These are phyloP conservation scores for Lomentospora prolificans DNA, from an alignment of 2,329 filamentous ascomycete species.

Conservation along the genomic window DNA sequence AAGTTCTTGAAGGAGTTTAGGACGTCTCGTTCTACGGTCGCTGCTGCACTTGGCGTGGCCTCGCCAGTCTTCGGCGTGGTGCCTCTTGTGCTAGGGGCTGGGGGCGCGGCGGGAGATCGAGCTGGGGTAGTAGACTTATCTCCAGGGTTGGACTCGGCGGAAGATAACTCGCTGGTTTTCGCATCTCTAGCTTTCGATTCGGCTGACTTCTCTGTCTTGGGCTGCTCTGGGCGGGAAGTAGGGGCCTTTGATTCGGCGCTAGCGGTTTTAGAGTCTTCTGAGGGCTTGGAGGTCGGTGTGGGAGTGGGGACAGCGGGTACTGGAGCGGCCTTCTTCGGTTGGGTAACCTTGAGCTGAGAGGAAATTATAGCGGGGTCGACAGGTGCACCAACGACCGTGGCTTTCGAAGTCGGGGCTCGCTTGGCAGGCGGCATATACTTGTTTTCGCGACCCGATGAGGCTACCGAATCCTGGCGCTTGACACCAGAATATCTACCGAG, in stretches of 20 bases:
- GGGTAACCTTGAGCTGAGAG: slow-evolving; percentile 54
- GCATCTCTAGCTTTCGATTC: slow-evolving; percentile 16
- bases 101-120: slow-evolving; percentile 14
- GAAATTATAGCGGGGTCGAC: slow-evolving; percentile 88
- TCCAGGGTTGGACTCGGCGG: slow-evolving; percentile 20
- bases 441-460: slow-evolving; percentile 46
- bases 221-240: slow-evolving; percentile 15
- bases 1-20: slow-evolving; percentile 55
- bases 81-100: slow-evolving; percentile 29
- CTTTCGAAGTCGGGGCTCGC: slow-evolving; percentile 64
- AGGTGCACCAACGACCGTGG: slow-evolving; percentile 66
- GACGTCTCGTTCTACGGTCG: slow-evolving; percentile 53
- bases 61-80: slow-evolving; percentile 30
- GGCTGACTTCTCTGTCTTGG: slow-evolving; percentile 12
- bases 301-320: background rate
- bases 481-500: slow-evolving; percentile 76
- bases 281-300: background rate
- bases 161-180: slow-evolving; percentile 14
- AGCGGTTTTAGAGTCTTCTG: background rate
- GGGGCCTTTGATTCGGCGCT: background rate
- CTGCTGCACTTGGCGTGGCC: slow-evolving; percentile 41
- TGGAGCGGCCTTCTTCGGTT: slow-evolving; percentile 24
- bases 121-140: slow-evolving; percentile 9
- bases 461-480: slow-evolving; percentile 61
- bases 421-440: slow-evolving; percentile 89